phyloP scores from a whole-genome alignment of 2,329 filamentous ascomycete species.

The Nothophoma quercina region DNA sequence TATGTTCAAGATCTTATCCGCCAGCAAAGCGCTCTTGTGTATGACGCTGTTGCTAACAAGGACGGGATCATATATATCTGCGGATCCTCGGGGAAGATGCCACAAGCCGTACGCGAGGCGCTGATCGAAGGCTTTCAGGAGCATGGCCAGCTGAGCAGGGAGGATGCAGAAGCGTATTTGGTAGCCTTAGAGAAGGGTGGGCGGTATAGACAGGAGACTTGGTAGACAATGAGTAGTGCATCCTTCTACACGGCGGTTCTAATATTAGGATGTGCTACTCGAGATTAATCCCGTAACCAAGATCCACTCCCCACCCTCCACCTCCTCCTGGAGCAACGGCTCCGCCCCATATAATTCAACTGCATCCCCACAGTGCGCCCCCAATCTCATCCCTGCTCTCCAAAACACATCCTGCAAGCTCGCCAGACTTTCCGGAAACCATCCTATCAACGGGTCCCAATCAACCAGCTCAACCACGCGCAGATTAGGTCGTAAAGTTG shows the following conservation, averaged over 20 bases:
- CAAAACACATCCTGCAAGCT: background rate
- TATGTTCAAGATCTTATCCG: conserved; percentile 73
- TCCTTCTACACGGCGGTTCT: too few species aligned
- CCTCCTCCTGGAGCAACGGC: conserved; percentile 3
- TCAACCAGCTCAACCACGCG: background rate
- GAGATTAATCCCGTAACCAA: conserved; percentile 5
- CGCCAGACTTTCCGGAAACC: background rate
- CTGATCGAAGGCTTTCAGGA: conserved; percentile 66
- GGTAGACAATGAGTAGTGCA: conserved; percentile 53
- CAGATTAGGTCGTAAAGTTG: background rate
- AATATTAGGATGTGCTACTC: background rate
- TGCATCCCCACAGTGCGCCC: background rate
- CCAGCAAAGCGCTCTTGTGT: conserved; percentile 59
- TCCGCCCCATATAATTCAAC: background rate
- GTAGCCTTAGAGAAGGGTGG: conserved; percentile 67
- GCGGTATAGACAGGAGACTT: conserved; percentile 74
- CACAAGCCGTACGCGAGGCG: conserved; percentile 71
- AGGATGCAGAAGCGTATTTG: conserved; percentile 64
- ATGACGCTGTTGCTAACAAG: conserved; percentile 59
- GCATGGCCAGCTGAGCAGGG: conserved; percentile 51
- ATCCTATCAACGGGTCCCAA: conserved; percentile 6
- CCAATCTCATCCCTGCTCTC: background rate
- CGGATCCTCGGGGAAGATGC: conserved; percentile 74
- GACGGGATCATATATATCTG: conserved; percentile 65
- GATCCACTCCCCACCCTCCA: background rate